Evolutionary conservation across 2,329 filamentous ascomycete genomes (phyloP).

Genomic region (Lomentospora prolificans): DNA sequence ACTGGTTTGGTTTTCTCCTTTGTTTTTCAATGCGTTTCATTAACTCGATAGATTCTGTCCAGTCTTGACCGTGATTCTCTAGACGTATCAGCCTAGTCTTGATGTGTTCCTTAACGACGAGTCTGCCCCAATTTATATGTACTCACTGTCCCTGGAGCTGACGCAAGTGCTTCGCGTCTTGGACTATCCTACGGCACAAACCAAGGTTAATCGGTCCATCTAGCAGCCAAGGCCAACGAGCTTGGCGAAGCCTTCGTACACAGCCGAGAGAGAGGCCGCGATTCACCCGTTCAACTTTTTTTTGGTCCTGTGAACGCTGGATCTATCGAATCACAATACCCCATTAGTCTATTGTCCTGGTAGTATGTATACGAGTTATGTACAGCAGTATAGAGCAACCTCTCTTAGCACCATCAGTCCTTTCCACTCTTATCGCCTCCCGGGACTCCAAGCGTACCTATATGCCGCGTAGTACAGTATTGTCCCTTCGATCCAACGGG

Average conservation of each 20-base stretch:
- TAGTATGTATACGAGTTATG: neutral
- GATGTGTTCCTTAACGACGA: too few species aligned
- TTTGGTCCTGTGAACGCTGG: too few species aligned
- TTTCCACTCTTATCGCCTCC: neutral
- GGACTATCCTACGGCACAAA: too few species aligned
- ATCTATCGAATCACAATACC: neutral
- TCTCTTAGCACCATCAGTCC: neutral
- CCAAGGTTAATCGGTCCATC: neutral
- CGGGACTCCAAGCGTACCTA: neutral
- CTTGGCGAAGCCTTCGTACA: too few species aligned
- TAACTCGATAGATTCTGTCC: neutral
- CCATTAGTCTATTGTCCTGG: neutral
- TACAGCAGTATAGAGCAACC: neutral
- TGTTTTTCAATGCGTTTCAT: neutral
- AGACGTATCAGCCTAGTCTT: neutral
- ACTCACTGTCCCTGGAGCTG: neutral
- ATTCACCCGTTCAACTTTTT: neutral
- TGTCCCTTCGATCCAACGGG: constrained; percentile 35
- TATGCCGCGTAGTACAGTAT: constrained; percentile 30
- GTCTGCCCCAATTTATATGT: too few species aligned
- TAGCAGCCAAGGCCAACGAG: too few species aligned
- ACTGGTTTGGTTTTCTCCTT: neutral
- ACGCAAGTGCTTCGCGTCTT: neutral
- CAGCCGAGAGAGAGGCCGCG: neutral
- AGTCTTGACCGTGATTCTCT: neutral